Base-by-base conservation (phyloP, 805 yeast genomes). In the Candida maris region DNA sequence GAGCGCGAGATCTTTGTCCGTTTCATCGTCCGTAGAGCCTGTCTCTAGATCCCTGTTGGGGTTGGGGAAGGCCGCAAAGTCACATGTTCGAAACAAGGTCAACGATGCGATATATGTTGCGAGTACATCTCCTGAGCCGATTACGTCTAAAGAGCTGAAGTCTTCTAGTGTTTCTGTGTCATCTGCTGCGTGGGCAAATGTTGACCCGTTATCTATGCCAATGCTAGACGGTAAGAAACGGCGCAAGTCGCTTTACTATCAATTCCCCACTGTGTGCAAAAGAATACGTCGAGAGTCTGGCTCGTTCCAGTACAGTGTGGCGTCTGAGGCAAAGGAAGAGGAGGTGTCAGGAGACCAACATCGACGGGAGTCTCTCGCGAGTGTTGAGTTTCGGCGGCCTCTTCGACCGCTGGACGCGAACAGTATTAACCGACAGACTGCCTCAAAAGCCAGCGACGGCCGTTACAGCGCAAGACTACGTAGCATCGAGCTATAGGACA, bases 271-370 rank as follows among this genome's bases (percentile, higher is more conserved):
- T 1, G 57, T 82, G 35, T 65, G 83, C 26, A 73, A 71, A 12
- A 84, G 83, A 52, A 70, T 81, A 80, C 71, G 94, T 52, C 68
- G 91, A 45, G 77, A 76, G 22, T 67, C 79, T 0, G 81, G 65
- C 20, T 68, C 70, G 44, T 61, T 79, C 29, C 76, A 75, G 3
- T 34, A 30, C 3, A 31, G 32, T 19, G 38, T 27, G 12, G 26
- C 24, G 18, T 38, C 34, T 26, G 41, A 38, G 10, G 32, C 37
- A 8, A 33, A 30, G 12, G 19, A 31, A 12, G 20, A 30, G 19
- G 35, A 13, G 38, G 22, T 14, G 32, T 34, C 8, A 13, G 19
- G 3, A 34, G 30, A 26, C 32, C 42, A 6, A 30, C 32, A 5
- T 28, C 41, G 12, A 30, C 29, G 5, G 23, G 34, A 5, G 37